Conservation (phyloP, 306 rosid species). For the Leucaena leucocephala region DNA sequence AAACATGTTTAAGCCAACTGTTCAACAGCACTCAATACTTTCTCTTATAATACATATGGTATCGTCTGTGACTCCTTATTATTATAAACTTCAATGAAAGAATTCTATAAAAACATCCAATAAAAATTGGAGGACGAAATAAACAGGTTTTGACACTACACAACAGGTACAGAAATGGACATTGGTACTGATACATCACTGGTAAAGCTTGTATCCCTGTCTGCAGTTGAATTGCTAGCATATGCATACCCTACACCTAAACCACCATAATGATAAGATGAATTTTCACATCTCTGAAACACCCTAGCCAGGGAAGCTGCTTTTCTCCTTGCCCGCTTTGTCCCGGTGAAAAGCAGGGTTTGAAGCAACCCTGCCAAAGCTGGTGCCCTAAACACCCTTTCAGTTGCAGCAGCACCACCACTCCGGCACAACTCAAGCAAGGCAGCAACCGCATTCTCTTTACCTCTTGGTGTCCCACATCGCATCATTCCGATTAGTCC, state of each 20-base stretch:
- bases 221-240: slow-evolving; percentile 66
- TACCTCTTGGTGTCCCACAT: slow-evolving; percentile 80
- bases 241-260: slow-evolving; percentile 72
- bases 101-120: slow-evolving; percentile 54
- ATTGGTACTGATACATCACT: slow-evolving; percentile 68
- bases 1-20: slow-evolving; percentile 46
- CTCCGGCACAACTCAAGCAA: slow-evolving; percentile 80
- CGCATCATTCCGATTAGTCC: slow-evolving; percentile 80
- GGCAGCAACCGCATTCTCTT: slow-evolving; percentile 91
- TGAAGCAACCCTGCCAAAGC: slow-evolving; percentile 79
- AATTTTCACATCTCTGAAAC: slow-evolving; percentile 70
- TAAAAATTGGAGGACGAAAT: slow-evolving; percentile 53
- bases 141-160: slow-evolving; percentile 54
- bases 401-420: slow-evolving; percentile 73
- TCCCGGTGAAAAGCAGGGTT: slow-evolving; percentile 71
- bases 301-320: slow-evolving; percentile 88
- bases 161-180: slow-evolving; percentile 79
- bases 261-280: slow-evolving; percentile 67
- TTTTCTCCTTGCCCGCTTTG: slow-evolving; percentile 87
- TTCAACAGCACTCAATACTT: slow-evolving; percentile 35
- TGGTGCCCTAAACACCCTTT: slow-evolving; percentile 72
- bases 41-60: slow-evolving; percentile 43
- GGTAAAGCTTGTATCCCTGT: slow-evolving; percentile 60
- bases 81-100: slow-evolving; percentile 69
- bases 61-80: slow-evolving; percentile 47